A percentile compares a stretch with the other conserved stretches of the same genome.
phyloP scores from a whole-genome alignment of 2,329 filamentous ascomycete genomes.

The Emergomyces africanus region DNA sequence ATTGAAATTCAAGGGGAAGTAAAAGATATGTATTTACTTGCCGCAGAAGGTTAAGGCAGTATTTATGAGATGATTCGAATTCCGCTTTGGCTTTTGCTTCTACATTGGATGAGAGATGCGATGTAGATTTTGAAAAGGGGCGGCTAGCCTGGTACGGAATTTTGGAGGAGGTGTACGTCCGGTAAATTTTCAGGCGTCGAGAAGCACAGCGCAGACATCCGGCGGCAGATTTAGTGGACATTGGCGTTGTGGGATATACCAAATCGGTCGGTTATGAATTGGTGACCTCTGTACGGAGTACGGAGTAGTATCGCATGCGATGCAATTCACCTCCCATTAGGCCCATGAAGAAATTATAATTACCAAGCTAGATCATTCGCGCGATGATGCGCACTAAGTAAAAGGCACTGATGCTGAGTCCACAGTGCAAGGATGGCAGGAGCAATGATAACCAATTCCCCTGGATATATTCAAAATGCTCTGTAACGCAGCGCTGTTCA shows the following conservation, averaged over 20 bases:
- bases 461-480: background rate
- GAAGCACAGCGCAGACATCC: conserved; percentile 5
- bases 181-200: background rate
- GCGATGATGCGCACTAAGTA: background rate
- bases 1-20: background rate
- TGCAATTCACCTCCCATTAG: background rate
- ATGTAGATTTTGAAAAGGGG: conserved; percentile 16
- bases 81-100: conserved; percentile 30
- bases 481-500: background rate
- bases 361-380: background rate
- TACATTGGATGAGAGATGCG: conserved; percentile 2
- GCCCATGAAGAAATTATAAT: background rate
- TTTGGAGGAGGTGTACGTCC: background rate
- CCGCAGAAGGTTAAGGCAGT: conserved; percentile 48
- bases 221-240: conserved; percentile 1
- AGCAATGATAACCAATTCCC: background rate
- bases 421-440: background rate
- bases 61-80: conserved; percentile 41
- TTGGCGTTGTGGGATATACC: background rate
- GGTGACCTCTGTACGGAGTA: no score
- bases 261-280: background rate
- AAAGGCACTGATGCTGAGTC: background rate
- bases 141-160: conserved; percentile 7
- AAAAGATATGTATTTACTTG: conserved; percentile 17
- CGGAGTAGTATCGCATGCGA: background rate